Base-by-base conservation (phyloP, 768 basidiomycete species). In the Panus rudis region DNA sequence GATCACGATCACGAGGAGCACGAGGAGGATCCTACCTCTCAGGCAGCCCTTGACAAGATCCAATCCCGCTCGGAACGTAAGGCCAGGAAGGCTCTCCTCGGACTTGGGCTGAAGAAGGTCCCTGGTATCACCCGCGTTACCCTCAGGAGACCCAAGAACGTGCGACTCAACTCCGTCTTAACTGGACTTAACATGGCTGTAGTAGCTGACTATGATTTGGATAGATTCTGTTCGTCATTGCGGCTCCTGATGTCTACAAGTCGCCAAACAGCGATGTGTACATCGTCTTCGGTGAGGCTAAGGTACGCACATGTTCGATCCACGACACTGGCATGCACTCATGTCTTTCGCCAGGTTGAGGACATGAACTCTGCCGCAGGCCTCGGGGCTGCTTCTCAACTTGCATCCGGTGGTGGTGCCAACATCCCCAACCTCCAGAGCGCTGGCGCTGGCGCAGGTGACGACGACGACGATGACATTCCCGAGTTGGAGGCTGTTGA, bases 231-330 rank as follows among this genome's bases (percentile, higher is more conserved):
- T 88, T 97, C 61, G 93, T 97, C 47, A 76, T 99, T 55, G 80
- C 89, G 42, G 72, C 83, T 39, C 96, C 96, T 27, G 96, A 99
- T 52, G 96, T 99, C 42, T 99, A 88, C 82, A 97, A 97, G 75
- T 92, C 89, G 39, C 82, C 86, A 32, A 92, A 91, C 69, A 92
- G 90, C 61, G 96, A 99, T 68, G 91, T 87, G 67, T 97, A 99
- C 75, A 91, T 99, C 62, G 92, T 99, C 51, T 99, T 98, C 57
- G 96, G 96, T 51, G 96, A 98, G 73, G 93, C 89, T 43, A 92
- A 92, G 79, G 84, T 84, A 37, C 48, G 56, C 47, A 49, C 13
- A 24, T 42, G 26, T 10, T 8, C n/a, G n/a, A n/a, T n/a, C n/a
- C n/a, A n/a, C n/a, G n/a, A 16, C 10, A 16, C 20, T 24, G 33